Evolutionary conservation across 164 flowering plant genomes (phyloP), one percentile per base, ranked within the genome.

Genomic region (Kalanchoe fedtschenkoi): DNA sequence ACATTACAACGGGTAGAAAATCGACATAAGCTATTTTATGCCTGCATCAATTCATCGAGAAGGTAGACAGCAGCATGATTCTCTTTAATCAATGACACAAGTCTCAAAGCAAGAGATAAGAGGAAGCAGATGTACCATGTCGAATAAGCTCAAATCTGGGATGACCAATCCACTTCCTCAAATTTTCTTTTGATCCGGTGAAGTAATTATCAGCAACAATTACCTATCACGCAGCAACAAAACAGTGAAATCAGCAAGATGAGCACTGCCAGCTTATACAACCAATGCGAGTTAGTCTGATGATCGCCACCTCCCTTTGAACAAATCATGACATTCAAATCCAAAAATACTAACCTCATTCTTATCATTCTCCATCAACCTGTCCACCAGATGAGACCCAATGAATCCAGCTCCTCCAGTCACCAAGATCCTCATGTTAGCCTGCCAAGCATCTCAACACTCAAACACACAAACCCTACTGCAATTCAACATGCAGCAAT

Each of bases 71-170:
- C 29, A 19, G 15, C 13, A 22, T 19, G 26, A 16, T 56, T 26
- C 34, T 32, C 22, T 13, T 33, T 57, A 4, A 58, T 33, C 38
- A 22, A 19, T 8, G 6, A 15, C 11, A n/a, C 46, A 59, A 53
- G 29, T 19, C 30, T 24, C n/a, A 60, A 28, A 17, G 19, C 2
- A 30, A 22, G 28, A 19, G 11, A 14, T 15, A 24, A 10, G 43
- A 38, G n/a, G 19, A 22, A 22, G n/a, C n/a, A n/a, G 46, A 53
- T 41, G 30, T 74, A 86, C 92, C 92, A 73, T 86, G 92, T 35
- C 88, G 85, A 65, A 83, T 80, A 65, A 86, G 88, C 76, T 86
- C 92, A 72, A 86, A 86, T 79, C 86, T 76, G 39, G 88, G 85
- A 70, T 86, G 92, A 58, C 87, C 88, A 61, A 86, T 82, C 92